A percentile compares a stretch with the other conserved stretches of the same genome.
These are phyloP conservation scores for Acanthamoeba rhysodes DNA, from an alignment of 208 protist species.

Conservation along the genomic window DNA sequence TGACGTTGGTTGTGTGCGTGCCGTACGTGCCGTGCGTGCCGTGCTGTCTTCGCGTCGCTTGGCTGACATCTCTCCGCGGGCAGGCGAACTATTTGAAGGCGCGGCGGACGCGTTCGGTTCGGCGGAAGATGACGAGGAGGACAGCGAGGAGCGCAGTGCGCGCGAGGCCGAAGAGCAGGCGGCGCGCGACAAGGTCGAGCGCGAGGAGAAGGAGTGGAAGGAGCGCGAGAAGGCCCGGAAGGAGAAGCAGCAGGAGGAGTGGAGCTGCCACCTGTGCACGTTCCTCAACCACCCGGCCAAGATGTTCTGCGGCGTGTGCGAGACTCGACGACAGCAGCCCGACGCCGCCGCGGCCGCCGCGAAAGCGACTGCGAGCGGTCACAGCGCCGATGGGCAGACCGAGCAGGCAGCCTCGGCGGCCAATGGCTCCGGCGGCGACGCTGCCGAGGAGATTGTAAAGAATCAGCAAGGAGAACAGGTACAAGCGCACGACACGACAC, in stretches of 20 bases:
- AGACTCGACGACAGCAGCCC: neutral
- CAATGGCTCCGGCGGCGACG: neutral
- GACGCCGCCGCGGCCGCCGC: neutral
- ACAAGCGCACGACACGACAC: too few species aligned
- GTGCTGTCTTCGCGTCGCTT: too few species aligned
- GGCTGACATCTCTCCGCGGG: too few species aligned
- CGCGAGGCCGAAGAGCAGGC: neutral
- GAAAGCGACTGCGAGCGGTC: neutral
- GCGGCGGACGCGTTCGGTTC: neutral
- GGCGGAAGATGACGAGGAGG: neutral
- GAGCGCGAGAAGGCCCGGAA: neutral
- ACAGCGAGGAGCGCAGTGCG: neutral
- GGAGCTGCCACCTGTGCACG: slow-evolving; percentile 34
- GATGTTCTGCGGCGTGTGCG: slow-evolving; percentile 3
- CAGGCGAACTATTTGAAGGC: slow-evolving; percentile 27
- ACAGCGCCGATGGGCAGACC: neutral
- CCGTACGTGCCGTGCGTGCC: neutral
- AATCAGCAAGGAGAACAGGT: too few species aligned
- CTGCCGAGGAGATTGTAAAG: neutral
- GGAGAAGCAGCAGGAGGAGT: neutral
- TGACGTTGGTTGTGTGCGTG: neutral
- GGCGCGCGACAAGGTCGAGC: slow-evolving; percentile 13
- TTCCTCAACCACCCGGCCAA: neutral
- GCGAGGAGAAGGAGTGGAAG: neutral
- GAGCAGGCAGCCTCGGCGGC: neutral